Base-by-base conservation (phyloP, 805 yeast species). In the Candida ulmi region DNA sequence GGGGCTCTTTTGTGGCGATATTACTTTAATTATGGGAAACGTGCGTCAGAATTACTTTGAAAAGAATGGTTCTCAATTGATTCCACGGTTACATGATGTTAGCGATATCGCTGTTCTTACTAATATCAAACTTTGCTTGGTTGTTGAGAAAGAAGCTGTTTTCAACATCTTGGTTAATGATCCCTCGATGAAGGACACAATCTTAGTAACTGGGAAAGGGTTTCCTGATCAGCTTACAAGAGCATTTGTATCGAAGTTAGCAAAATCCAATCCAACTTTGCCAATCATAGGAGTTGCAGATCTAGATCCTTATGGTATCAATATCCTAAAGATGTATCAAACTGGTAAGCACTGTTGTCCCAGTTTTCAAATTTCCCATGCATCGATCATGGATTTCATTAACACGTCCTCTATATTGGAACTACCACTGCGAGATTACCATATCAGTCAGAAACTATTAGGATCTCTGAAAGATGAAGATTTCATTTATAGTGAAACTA, bases 191-290 rank as follows among this genome's bases (percentile, higher is more conserved):
- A 43, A 47, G 25, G 39, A 46, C 8, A 39, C 62, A 13, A 44
- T 75, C 2, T 16, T 76, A 1, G 55, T 83, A 8, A 80, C 88
- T 0, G 88, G 84, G 0, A 82, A 80, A 50, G 91, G 91, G 0
- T 80, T 69, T 46, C 87, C 90, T 0, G 90, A 83, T 55, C 52
- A 62, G 16, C 50, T 76, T 13, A 79, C 88, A 0, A 65, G 67
- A 39, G 41, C 45, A 11, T 77, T 80, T 46, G 50, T 76, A 1
- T 40, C 54, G 4, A 44, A 39, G 35, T 39, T 74, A 23, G 34
- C 55, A 11, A 19, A 37, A 31, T 24, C 19, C 6, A 29, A 57
- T n/a, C 55, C 59, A 2, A 30, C 41, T 1, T 46, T 63, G 1
- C 65, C 66, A 5, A 61, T 78, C 13, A 48, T 60, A 15, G 76